Evolutionary conservation across 495 filamentous ascomycete species (phyloP).

Genomic region (Beverwykella pulmonaria): DNA sequence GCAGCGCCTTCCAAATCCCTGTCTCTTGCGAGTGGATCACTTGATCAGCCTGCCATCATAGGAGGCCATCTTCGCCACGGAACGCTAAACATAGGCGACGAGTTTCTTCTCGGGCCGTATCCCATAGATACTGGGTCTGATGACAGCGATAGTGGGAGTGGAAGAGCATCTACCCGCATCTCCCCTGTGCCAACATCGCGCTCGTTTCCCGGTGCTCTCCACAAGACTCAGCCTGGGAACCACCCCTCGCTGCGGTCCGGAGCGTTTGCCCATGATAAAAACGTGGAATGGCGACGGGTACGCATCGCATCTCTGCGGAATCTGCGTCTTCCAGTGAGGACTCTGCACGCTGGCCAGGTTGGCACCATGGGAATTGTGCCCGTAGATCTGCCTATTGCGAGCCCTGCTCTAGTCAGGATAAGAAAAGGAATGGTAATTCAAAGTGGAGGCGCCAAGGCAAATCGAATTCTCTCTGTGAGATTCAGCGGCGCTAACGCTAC

Average conservation of each 20-base stretch:
- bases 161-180: conserved; percentile 16
- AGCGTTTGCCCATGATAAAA: conserved; percentile 45
- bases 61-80: conserved; percentile 84
- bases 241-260: conserved; percentile 1
- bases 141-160: conserved; percentile 42
- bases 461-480: conserved; percentile 56
- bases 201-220: conserved; percentile 46
- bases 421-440: conserved; percentile 85
- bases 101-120: conserved; percentile 79
- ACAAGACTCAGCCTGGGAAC: conserved; percentile 5
- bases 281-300: conserved; percentile 71
- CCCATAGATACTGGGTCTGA: conserved; percentile 45
- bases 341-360: conserved; percentile 77
- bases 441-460: conserved; percentile 56
- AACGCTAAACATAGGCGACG: conserved; percentile 74
- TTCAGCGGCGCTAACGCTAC: conserved; percentile 33
- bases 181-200: conserved; percentile 38
- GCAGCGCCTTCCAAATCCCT: conserved; percentile 5
- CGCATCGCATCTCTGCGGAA: conserved; percentile 84
- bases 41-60: conserved; percentile 63
- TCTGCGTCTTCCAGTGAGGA: conserved; percentile 79
- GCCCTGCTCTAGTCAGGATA: conserved; percentile 53
- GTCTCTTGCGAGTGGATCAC: neutral
- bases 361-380: conserved; percentile 84
- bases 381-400: conserved; percentile 42